Evolutionary conservation across 164 flowering plant genomes (phyloP), one percentile per base, ranked within the genome.

Genomic region (Annona squamosa): DNA sequence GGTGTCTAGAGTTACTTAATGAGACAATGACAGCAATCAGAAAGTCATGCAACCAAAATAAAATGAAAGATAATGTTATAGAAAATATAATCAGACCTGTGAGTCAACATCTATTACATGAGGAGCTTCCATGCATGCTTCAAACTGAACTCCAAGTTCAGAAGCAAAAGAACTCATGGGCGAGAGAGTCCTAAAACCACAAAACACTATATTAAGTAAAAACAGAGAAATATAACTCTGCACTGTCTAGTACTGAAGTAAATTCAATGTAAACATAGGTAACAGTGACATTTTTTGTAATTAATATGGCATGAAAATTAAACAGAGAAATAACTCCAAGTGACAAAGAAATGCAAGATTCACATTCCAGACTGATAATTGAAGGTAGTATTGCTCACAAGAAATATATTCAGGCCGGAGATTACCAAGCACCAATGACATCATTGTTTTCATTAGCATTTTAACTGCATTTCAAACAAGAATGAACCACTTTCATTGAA

Each of bases 81-180:
- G 41, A 17, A 3, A 63, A 68, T 19, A 3, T 4, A 19, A 57
- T 48, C 72, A 48, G 52, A 92, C 99, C 96, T 92, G 97, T 52
- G 93, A 85, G 66, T 89, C 89, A 68, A 83, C 84, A 82, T 95
- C 90, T 75, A 95, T 89, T 63, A 95, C 94, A 86, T 95, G 99
- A 71, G 97, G 98, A 81, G 99, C 98, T 83, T 95, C 99, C 82
- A 95, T 84, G 76, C 84, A 86, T 75, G 94, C 86, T 68, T 90
- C 97, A 86, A 95, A 95, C 74, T 87, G 90, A 80, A 89, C 87
- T 47, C 98, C 99, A 79, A 95, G 97, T 82, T 95, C 99, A 73
- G 98, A 90, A 67, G 97, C 86, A 79, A 95, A 93, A 37, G 99
- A 90, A 71, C 72, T 78, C 92, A 91, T 82, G 19, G 99, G 99